A percentile compares a stretch with the other conserved stretches of the same genome.
Conservation (phyloP, 768 basidiomycete species). For the Mycena rosella region DNA sequence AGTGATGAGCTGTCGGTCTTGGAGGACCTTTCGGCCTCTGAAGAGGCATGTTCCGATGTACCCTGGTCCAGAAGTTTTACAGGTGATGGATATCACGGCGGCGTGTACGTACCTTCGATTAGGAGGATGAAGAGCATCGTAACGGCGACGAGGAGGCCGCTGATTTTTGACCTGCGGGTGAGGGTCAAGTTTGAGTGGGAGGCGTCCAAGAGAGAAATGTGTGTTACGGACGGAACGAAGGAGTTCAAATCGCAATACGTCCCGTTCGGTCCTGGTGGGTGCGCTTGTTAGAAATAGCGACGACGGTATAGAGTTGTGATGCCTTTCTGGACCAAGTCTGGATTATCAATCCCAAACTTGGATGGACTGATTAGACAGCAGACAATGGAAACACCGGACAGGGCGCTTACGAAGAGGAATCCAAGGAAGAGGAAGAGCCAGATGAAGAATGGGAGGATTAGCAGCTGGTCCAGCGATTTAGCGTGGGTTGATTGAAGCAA, state of each 20-base stretch:
- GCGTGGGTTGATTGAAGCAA: background rate
- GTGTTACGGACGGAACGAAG: constrained; percentile 38
- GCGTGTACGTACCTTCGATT: constrained; percentile 39
- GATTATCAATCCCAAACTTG: constrained; percentile 45
- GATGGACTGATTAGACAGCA: background rate
- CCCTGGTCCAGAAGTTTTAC: constrained; percentile 23
- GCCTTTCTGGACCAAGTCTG: constrained; percentile 39
- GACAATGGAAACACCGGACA: background rate
- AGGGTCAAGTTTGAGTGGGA: background rate
- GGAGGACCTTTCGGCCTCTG: constrained; percentile 37
- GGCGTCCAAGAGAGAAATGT: background rate
- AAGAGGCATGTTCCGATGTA: constrained; percentile 43
- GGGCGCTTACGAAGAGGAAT: constrained; percentile 37
- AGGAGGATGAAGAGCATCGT: constrained; percentile 38
- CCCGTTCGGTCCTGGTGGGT: constrained; percentile 41
- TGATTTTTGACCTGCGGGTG: constrained; percentile 43
- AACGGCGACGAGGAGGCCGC: constrained; percentile 41
- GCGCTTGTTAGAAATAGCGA: background rate
- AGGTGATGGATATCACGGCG: background rate
- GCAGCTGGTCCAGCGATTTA: constrained; percentile 35
- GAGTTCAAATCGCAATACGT: constrained; percentile 48
- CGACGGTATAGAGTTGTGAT: background rate
- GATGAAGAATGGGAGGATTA: constrained; percentile 43
- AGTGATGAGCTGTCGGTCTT: constrained; percentile 3
- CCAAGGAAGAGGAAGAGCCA: constrained; percentile 45